Conservation (phyloP, 2,329 filamentous ascomycete species). For the Endoconidiophora polonica region DNA sequence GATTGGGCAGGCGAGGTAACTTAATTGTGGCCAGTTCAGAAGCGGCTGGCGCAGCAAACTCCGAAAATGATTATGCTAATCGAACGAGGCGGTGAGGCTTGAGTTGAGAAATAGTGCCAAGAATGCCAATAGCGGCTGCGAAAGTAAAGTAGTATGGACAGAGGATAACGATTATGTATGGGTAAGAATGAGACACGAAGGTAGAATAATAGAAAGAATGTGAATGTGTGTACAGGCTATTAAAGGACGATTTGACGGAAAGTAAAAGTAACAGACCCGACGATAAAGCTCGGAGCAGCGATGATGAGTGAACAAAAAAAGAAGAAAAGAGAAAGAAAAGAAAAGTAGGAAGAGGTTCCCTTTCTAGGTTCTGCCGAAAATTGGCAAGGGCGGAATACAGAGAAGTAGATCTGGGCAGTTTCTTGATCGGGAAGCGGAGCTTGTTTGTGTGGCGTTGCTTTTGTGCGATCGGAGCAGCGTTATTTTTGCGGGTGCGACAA, state of each 20-base stretch:
- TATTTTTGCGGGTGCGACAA: too few species aligned
- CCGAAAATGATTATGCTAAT: neutral
- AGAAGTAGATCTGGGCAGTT: too few species aligned
- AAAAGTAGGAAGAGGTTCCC: neutral
- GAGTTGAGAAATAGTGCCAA: constrained; percentile 1
- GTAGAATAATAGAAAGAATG: constrained; percentile 11
- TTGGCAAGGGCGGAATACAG: too few species aligned
- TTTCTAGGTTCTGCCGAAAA: too few species aligned
- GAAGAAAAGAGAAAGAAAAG: neutral
- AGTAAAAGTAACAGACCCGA: neutral
- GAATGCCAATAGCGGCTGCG: neutral
- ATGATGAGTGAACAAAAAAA: neutral
- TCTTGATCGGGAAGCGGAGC: too few species aligned
- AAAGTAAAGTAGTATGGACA: constrained; percentile 1
- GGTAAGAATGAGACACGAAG: constrained; percentile 12
- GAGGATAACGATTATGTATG: constrained; percentile 11
- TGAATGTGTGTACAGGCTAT: constrained; percentile 15
- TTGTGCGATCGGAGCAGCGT: too few species aligned
- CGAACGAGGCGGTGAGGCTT: neutral
- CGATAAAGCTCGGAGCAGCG: too few species aligned
- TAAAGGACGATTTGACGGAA: constrained; percentile 4
- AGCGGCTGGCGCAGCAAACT: constrained; percentile 3
- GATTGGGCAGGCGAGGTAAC: neutral
- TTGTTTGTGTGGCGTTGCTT: too few species aligned
- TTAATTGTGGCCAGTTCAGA: neutral